Evolutionary conservation across 1,284 basidiomycete species (phyloP).

Genomic region (Ceratobasidium sp.): DNA sequence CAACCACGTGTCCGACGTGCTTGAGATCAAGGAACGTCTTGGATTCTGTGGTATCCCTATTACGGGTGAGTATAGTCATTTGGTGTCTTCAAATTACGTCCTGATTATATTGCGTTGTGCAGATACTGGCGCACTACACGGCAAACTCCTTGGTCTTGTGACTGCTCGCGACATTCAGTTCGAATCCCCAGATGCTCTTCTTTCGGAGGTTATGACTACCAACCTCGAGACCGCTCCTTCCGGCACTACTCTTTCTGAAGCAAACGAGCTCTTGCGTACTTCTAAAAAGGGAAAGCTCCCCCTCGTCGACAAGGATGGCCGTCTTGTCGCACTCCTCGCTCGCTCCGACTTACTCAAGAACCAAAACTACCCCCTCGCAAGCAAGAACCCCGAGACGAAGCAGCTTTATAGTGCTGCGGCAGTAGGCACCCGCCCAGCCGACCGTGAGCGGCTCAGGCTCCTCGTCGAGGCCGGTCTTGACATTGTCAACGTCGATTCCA

Average conservation of each 20-base stretch:
- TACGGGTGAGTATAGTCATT: slow-evolving; percentile 75
- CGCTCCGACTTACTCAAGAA: slow-evolving; percentile 98
- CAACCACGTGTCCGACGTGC: slow-evolving; percentile 88
- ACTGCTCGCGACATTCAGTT: slow-evolving; percentile 98
- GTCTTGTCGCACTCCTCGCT: slow-evolving; percentile 89
- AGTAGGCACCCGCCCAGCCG: slow-evolving; percentile 91
- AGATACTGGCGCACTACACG: slow-evolving; percentile 91
- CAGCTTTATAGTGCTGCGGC: slow-evolving; percentile 99
- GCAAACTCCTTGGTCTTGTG: slow-evolving; percentile 96
- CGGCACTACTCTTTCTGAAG: slow-evolving; percentile 91
- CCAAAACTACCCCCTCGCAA: slow-evolving; percentile 96
- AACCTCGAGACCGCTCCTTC: slow-evolving; percentile 86
- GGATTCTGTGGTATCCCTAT: slow-evolving; percentile 99
- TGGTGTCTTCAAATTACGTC: slow-evolving; percentile 19
- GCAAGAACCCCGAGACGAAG: slow-evolving; percentile 92
- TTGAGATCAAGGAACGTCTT: slow-evolving; percentile 91
- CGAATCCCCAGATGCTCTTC: slow-evolving; percentile 74
- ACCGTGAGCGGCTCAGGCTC: slow-evolving; percentile 86
- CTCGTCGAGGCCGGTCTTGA: slow-evolving; percentile 97
- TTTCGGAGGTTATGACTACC: slow-evolving; percentile 90
- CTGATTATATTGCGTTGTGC: slow-evolving; percentile 17
- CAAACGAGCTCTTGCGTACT: slow-evolving; percentile 94
- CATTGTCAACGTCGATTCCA: slow-evolving; percentile 95
- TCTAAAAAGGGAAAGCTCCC: slow-evolving; percentile 99
- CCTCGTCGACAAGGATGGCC: slow-evolving; percentile 81